These are phyloP conservation scores for Viola odorata DNA, from an alignment of 345 rosid species.

Conservation along the genomic window DNA sequence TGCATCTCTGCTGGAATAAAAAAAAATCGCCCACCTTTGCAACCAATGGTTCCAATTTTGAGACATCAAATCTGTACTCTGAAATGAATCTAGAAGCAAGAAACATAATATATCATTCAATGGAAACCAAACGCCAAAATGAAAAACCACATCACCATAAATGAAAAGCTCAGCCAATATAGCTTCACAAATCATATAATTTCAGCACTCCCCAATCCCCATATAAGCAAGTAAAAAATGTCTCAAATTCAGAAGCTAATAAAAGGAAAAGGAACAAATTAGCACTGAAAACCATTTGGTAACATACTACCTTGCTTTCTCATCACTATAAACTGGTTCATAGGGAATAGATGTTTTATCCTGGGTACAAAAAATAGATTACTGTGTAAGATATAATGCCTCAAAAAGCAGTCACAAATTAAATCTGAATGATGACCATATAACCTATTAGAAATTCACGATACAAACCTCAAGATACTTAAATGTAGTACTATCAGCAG, in stretches of 20 bases:
- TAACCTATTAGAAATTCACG: not conserved
- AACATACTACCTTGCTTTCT: conserved; percentile 57
- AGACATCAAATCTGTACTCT: conserved; percentile 75
- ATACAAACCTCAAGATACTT: conserved; percentile 76
- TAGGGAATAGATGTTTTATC: conserved; percentile 74
- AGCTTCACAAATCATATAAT: not conserved
- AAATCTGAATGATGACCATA: too few relatives aligned
- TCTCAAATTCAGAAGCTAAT: too few relatives aligned
- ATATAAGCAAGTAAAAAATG: not conserved
- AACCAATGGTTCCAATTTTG: conserved; percentile 91
- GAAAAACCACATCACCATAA: not conserved
- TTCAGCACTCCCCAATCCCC: not conserved
- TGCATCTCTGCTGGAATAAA: not conserved
- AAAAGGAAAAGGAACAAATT: too few relatives aligned
- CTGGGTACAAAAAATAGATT: conserved; percentile 34
- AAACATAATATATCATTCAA: conserved; percentile 10
- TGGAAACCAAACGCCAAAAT: not conserved
- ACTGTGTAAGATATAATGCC: too few relatives aligned
- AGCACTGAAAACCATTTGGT: not conserved
- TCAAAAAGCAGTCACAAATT: too few relatives aligned
- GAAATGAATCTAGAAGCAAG: conserved; percentile 58
- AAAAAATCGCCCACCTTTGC: conserved; percentile 63
- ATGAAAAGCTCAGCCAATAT: not conserved
- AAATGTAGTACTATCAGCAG: conserved; percentile 85
- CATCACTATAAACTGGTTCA: conserved; percentile 92